Conservation (phyloP, 2,329 filamentous ascomycete species). For the Colletotrichum liriopes region DNA sequence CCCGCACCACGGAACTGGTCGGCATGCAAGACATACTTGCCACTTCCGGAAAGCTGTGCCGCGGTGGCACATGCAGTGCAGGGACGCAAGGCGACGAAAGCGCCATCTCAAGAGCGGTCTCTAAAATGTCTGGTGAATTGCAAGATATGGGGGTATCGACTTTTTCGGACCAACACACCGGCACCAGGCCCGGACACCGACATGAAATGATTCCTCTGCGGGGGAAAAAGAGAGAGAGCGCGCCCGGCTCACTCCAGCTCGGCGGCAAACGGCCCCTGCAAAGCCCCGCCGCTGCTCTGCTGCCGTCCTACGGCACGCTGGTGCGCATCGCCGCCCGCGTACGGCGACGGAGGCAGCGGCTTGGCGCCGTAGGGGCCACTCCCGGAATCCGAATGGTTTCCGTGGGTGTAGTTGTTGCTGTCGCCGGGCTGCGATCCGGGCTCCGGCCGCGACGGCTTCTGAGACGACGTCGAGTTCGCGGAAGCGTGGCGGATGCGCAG, state of each 20-base stretch:
- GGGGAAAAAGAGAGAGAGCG: neutral
- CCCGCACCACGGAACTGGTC: no score
- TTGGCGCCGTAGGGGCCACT: conserved; percentile 16
- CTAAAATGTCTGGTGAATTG: neutral
- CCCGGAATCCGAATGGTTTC: neutral
- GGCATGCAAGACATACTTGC: neutral
- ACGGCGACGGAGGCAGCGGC: conserved; percentile 9
- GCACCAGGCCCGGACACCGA: neutral
- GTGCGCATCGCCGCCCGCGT: neutral
- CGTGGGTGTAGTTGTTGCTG: conserved; percentile 11
- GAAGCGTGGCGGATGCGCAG: conserved; percentile 30
- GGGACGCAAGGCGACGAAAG: neutral
- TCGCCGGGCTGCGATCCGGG: conserved; percentile 16
- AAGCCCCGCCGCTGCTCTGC: conserved; percentile 11
- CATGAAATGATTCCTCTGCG: neutral
- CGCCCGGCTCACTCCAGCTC: conserved; percentile 34
- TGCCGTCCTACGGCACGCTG: conserved; percentile 9
- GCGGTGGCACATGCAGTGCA: neutral
- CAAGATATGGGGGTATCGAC: conserved; percentile 1
- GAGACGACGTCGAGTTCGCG: conserved; percentile 7
- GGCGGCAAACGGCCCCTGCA: conserved; percentile 27
- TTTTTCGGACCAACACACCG: neutral
- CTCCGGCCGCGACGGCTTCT: conserved; percentile 18
- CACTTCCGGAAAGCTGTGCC: neutral
- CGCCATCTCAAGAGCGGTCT: neutral